Evolutionary conservation across 1,284 basidiomycete genomes (phyloP), one percentile per base, ranked within the genome.

Genomic region (Puccinia hordei): DNA sequence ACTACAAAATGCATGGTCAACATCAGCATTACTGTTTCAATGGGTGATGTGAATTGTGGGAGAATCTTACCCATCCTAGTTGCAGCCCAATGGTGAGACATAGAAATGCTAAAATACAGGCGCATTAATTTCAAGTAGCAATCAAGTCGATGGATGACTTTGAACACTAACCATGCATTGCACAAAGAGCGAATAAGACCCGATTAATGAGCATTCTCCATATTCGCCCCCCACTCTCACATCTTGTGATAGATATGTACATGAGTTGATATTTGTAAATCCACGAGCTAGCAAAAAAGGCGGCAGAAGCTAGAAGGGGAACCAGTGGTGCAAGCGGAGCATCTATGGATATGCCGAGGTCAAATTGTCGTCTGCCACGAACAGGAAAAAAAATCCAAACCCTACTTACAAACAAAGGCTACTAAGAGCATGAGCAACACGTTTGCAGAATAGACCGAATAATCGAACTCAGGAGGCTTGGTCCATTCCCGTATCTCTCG

Each of bases 401-500:
- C 19, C 38, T 35, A 30, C 77, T 59, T 63, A 79, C 77, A 79
- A 72, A 79, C 77, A 51, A 79, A 72, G n/a, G 77, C 77, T 8
- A 79, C 77, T 24, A 79, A 63, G n/a, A 79, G 66, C 77, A 79
- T 79, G 19, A 79, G 38, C 19, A 79, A 24, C 68, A 79, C 71
- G 55, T 79, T 79, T 0, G 77, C 77, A 9, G 77, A 79, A 86
- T 94, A 94, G 81, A 95, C 90, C 15, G 93, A 89, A 87, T 92
- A 98, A 84, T 95, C 91, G 85, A 98, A 98, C 55, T 92, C 90
- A 5, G 93, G 93, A 22, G 96, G 96, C 85, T 95, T 92, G 8
- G 96, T 98, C 91, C 93, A 95, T 84, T 98, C 95, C 75, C 94
- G 90, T 81, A 98, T 94, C 84, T 98, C 95, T 83, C 97, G 90